phyloP scores from a whole-genome alignment of 257 asterid species.

The Penstemon eatonii region DNA sequence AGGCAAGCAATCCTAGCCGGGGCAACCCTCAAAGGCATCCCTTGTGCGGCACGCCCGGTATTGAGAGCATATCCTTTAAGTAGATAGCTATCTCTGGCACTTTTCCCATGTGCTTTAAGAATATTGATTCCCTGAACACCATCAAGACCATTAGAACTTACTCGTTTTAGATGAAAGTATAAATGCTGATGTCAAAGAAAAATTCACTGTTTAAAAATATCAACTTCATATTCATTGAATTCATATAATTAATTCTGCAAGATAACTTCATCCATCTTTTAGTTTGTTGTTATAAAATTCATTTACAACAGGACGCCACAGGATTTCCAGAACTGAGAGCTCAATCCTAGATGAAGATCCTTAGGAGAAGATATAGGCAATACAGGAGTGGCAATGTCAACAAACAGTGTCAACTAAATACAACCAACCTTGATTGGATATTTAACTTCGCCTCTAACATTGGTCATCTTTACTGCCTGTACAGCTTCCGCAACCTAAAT shows the following conservation, averaged over 20 bases:
- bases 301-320: not conserved
- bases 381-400: constrained; percentile 12
- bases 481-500: constrained; percentile 88
- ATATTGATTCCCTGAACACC: constrained; percentile 74
- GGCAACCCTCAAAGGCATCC: constrained; percentile 84
- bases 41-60: constrained; percentile 94
- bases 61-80: constrained; percentile 88
- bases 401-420: constrained; percentile 5
- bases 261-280: not conserved
- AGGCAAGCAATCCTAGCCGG: constrained; percentile 93
- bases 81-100: constrained; percentile 84
- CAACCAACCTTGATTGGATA: constrained; percentile 83
- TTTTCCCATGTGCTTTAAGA: constrained; percentile 93
- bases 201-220: not conserved
- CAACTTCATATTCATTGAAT: too few relatives aligned
- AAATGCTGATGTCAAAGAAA: not conserved
- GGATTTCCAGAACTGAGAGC: not conserved
- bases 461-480: constrained; percentile 78
- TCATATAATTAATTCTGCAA: too few relatives aligned
- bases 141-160: constrained; percentile 27
- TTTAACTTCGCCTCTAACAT: constrained; percentile 79
- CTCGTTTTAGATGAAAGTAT: constrained; percentile 22
- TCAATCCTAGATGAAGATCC: constrained; percentile 1
- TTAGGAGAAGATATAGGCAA: not conserved
- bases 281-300: not conserved